A percentile compares a stretch with the other conserved stretches of the same genome.
Evolutionary conservation across 345 rosid genomes (phyloP).

Genomic region (Odontarrhena argentea): DNA sequence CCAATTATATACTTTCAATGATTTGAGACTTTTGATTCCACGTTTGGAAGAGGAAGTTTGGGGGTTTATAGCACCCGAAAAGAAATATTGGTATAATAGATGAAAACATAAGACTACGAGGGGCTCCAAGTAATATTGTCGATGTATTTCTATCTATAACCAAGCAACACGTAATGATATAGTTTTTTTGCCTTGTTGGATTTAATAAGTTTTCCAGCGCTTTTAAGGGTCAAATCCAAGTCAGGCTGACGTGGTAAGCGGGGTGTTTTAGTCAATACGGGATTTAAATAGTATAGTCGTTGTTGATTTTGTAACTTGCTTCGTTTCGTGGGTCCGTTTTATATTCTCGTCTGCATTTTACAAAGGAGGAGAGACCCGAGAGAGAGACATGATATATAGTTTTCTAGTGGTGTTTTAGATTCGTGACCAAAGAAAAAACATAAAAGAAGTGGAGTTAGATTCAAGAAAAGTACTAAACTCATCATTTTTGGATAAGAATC

Average conservation of each 20-base stretch:
- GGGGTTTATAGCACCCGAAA: neutral
- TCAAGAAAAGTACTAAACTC: slow-evolving; percentile 28
- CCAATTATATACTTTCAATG: neutral
- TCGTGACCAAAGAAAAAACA: neutral
- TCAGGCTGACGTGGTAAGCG: slow-evolving; percentile 36
- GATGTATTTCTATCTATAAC: neutral
- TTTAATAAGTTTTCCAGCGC: slow-evolving; percentile 20
- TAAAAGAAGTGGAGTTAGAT: neutral
- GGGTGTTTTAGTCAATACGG: slow-evolving; percentile 8
- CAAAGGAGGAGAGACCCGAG: slow-evolving; percentile 23
- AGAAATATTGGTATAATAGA: neutral
- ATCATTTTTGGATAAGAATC: slow-evolving; percentile 36
- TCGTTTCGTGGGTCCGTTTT: slow-evolving; percentile 32
- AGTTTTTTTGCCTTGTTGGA: slow-evolving; percentile 26
- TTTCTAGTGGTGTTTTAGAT: slow-evolving; percentile 2
- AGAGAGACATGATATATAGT: neutral
- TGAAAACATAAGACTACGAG: slow-evolving; percentile 1
- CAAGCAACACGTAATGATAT: slow-evolving; percentile 3
- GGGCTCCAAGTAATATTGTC: slow-evolving; percentile 1
- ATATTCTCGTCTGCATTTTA: slow-evolving; percentile 23
- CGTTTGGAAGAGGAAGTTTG: no score
- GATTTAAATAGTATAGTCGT: slow-evolving; percentile 16
- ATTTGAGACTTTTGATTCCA: neutral
- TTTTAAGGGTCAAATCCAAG: slow-evolving; percentile 39
- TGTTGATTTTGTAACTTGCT: slow-evolving; percentile 11